Percentiles rank a stretch among this genome's conserved stretches.
phyloP scores from a whole-genome alignment of 2,329 filamentous ascomycete genomes.

The Ceratocystis destructans region DNA sequence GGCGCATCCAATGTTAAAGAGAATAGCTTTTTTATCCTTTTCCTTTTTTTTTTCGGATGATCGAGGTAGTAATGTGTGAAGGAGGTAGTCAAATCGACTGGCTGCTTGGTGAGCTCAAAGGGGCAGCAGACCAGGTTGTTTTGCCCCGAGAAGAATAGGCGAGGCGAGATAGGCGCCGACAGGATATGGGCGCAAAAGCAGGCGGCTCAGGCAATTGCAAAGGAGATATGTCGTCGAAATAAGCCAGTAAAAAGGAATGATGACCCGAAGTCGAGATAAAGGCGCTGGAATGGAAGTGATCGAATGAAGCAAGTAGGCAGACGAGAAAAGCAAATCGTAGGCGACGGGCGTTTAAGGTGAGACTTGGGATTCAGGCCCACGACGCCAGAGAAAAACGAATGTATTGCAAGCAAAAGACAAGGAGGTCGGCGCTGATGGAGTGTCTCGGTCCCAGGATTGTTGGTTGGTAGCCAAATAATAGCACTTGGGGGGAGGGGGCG shows the following conservation, averaged over 20 bases:
- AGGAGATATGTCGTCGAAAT: constrained; percentile 6
- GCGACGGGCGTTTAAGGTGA: background rate
- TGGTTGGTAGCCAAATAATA: background rate
- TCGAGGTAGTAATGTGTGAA: background rate
- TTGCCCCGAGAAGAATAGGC: background rate
- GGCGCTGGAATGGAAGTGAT: background rate
- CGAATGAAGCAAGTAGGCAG: background rate
- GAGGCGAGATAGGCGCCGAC: constrained; percentile 4
- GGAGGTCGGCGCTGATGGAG: background rate
- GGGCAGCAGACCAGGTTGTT: background rate
- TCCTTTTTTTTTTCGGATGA: background rate
- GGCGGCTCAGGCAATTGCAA: background rate
- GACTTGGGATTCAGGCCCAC: background rate
- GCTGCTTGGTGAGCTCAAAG: background rate
- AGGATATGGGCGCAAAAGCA: background rate
- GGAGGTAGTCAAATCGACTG: background rate
- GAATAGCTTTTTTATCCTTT: too few species aligned
- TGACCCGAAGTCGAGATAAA: background rate
- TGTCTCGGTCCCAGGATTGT: background rate
- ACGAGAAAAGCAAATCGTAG: background rate
- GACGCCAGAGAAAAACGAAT: background rate
- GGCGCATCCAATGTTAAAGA: too few species aligned
- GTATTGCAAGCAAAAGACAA: background rate
- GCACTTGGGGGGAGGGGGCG: background rate
- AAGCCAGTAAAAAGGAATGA: constrained; percentile 1